A percentile compares a stretch with the other conserved stretches of the same genome.
These are phyloP conservation scores for Tulasnella sp. DNA, from an alignment of 768 basidiomycete species.

Conservation along the genomic window DNA sequence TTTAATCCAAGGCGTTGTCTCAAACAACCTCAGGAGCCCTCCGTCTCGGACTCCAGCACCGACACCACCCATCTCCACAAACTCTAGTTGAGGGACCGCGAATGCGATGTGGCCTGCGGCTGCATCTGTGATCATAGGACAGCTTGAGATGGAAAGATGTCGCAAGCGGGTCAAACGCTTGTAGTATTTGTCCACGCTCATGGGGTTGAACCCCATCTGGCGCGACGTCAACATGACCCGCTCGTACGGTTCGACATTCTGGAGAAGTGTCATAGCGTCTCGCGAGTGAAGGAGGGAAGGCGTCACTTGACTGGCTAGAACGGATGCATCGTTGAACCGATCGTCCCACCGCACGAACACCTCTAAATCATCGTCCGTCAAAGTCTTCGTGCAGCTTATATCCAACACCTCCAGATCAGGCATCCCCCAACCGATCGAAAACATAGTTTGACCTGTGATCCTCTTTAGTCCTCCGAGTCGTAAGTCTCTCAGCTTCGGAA, in stretches of 20 bases:
- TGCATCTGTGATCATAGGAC: conserved; percentile 58
- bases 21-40: conserved; percentile 62
- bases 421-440: conserved; percentile 53
- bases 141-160: conserved; percentile 65
- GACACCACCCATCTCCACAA: conserved; percentile 70
- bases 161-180: conserved; percentile 57
- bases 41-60: conserved; percentile 57
- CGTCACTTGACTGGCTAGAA: conserved; percentile 25
- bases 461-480: conserved; percentile 57
- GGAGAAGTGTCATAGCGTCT: conserved; percentile 33
- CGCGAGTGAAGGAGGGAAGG: conserved; percentile 19
- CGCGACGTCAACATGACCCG: conserved; percentile 38
- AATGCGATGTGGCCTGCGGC: conserved; percentile 65
- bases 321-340: conserved; percentile 32
- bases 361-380: conserved; percentile 68
- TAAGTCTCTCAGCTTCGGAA: conserved; percentile 43
- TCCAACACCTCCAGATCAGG: conserved; percentile 72
- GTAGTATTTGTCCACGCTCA: conserved; percentile 34
- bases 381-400: conserved; percentile 56
- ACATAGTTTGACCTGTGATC: conserved; percentile 50
- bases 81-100: conserved; percentile 59
- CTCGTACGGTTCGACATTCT: conserved; percentile 11
- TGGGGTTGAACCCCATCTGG: conserved; percentile 51
- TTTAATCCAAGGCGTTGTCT: conserved; percentile 57
- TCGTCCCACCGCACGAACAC: conserved; percentile 46